A percentile compares a stretch with the other conserved stretches of the same genome.
Evolutionary conservation across 2,329 filamentous ascomycete species (phyloP).

Genomic region (Epichloe coenophiala): DNA sequence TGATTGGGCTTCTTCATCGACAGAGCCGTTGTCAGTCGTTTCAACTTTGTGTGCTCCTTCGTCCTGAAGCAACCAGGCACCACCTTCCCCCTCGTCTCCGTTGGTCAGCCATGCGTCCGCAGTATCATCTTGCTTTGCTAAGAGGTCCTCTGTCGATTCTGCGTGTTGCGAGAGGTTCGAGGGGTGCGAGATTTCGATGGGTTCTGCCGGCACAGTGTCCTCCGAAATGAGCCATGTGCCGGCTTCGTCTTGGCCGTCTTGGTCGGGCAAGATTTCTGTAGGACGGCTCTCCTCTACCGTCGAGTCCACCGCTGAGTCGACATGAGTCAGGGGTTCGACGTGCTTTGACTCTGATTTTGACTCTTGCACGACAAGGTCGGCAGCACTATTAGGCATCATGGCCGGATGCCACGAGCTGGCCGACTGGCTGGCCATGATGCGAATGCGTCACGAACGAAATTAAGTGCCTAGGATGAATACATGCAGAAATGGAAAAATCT

Average conservation of each 20-base stretch:
- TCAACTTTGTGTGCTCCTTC: conserved; percentile 2
- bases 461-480: neutral
- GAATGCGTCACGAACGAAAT: conserved; percentile 5
- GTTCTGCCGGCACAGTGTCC: neutral
- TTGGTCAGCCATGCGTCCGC: conserved; percentile 2
- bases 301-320: neutral
- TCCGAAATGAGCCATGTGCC: conserved; percentile 13
- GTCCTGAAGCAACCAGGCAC: conserved; percentile 14
- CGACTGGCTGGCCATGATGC: conserved; percentile 24
- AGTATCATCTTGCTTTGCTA: neutral
- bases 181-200: neutral
- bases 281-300: neutral
- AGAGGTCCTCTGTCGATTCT: neutral
- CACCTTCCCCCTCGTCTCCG: conserved; percentile 11
- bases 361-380: conserved; percentile 1
- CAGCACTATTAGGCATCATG: conserved; percentile 21
- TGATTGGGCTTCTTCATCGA: neutral
- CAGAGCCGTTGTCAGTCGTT: neutral
- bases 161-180: neutral
- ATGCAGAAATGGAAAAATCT: neutral
- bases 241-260: conserved; percentile 5
- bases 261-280: neutral
- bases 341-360: neutral
- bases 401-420: conserved; percentile 28
- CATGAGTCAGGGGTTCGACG: neutral